Evolutionary conservation across 2,329 filamentous ascomycete genomes (phyloP), one percentile per base, ranked within the genome.

Genomic region (Trichoderma afroharzianum): DNA sequence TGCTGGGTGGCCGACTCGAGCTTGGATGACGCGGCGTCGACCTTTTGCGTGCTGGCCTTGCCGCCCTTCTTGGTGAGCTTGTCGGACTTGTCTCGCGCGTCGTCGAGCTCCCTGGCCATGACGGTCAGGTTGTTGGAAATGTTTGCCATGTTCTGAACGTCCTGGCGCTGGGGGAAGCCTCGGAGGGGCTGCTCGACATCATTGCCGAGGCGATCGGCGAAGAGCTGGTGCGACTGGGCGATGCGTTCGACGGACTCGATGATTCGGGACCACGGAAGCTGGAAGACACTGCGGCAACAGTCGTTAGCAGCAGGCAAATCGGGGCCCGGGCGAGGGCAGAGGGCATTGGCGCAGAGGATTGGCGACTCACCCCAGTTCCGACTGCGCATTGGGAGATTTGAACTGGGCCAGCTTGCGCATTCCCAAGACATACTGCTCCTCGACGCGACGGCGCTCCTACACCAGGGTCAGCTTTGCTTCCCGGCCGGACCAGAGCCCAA

Each of bases 391-490:
- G 68, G 93, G 91, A 68, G 92, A 88, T 75, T 89, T 91, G 79
- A 90, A 91, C 78, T 90, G 88, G 73, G 92, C 88, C 74, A 99
- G 89, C 84, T 93, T 97, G 78, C 91, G 91, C 76, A 99, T 84
- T 57, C 92, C 91, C 77, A 90, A 86, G 61, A 93, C 93, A 82
- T 99, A 99, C 79, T 91, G 88, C 78, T 98, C 95, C 83, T 99
- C 96, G 74, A 98, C 87, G 78, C 91, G 92, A 80, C 95, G 92
- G 76, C 96, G 93, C 85, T 99, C 96, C 95, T 98, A 81, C 6
- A 70, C 66, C 53, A 30, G 59, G 72, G 73, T 68, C 67, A 66
- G 69, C 33, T 28, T 39, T n/a, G 43, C 43, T 21, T 50, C n/a
- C n/a, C n/a, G 2, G 4, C n/a, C n/a, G 43, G n/a, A 21, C n/a